Conservation (phyloP, 768 basidiomycete genomes). For the Russula sp. region DNA sequence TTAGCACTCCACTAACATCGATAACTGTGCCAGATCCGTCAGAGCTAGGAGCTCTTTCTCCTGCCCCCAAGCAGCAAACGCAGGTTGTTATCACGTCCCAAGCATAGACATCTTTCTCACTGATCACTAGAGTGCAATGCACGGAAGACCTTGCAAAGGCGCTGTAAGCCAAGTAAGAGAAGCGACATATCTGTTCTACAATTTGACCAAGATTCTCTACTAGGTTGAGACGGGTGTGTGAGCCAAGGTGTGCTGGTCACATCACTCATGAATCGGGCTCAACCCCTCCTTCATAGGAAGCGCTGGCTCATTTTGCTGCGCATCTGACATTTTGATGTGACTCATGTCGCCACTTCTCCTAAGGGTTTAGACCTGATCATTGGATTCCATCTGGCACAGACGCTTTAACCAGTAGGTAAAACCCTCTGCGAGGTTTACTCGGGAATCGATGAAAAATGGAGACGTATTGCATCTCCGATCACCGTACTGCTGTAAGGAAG, state of each 20-base stretch:
- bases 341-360: conserved; percentile 63
- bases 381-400: conserved; percentile 88
- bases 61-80: conserved; percentile 50
- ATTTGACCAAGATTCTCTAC: conserved; percentile 71
- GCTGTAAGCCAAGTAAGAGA: conserved; percentile 78
- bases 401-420: conserved; percentile 80
- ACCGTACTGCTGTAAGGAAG: conserved; percentile 78
- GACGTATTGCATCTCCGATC: conserved; percentile 52
- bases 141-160: conserved; percentile 67
- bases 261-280: background rate
- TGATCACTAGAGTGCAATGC: conserved; percentile 81
- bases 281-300: conserved; percentile 52
- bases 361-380: conserved; percentile 83
- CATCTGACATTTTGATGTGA: conserved; percentile 87
- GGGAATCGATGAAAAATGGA: background rate
- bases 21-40: conserved; percentile 35
- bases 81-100: conserved; percentile 61
- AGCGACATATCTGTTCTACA: conserved; percentile 80
- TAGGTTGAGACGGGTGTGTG: conserved; percentile 86
- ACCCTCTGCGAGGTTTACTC: background rate
- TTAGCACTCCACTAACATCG: conserved; percentile 30
- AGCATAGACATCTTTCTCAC: conserved; percentile 88
- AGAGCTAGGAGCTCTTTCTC: conserved; percentile 51
- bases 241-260: conserved; percentile 51
- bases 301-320: conserved; percentile 76